phyloP scores from a whole-genome alignment of 2,329 filamentous ascomycete species.

The Penicillium sp. region DNA sequence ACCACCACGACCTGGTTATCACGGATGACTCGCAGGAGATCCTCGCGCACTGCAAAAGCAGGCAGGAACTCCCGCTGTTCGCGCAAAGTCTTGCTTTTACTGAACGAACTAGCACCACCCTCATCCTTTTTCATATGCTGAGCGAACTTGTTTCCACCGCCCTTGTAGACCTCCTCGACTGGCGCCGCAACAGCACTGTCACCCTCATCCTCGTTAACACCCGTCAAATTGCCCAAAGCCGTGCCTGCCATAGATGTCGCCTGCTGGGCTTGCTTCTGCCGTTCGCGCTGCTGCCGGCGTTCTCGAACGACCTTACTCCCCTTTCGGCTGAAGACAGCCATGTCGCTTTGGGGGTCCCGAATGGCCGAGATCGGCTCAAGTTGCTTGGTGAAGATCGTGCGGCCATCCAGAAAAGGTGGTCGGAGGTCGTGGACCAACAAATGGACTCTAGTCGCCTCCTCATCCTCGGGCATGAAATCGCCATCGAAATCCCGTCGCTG shows the following conservation, averaged over 20 bases:
- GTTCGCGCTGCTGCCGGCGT: conserved; percentile 83
- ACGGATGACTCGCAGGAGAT: conserved; percentile 83
- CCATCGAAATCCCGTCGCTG: conserved; percentile 78
- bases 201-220: conserved; percentile 82
- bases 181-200: conserved; percentile 81
- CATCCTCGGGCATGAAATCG: conserved; percentile 80
- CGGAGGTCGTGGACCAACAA: conserved; percentile 89
- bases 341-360: conserved; percentile 90
- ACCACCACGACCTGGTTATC: conserved; percentile 98
- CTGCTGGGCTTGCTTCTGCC: conserved; percentile 90
- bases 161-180: conserved; percentile 67
- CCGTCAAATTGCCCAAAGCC: conserved; percentile 89
- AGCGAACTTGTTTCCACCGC: conserved; percentile 72
- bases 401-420: conserved; percentile 90
- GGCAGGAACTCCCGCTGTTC: conserved; percentile 93
- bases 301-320: conserved; percentile 92
- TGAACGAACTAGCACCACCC: conserved; percentile 82
- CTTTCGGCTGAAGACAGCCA: conserved; percentile 96
- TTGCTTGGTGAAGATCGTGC: conserved; percentile 96
- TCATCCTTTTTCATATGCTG: conserved; percentile 85
- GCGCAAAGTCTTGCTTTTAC: conserved; percentile 80
- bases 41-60: conserved; percentile 93
- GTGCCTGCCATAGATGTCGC: conserved; percentile 92
- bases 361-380: conserved; percentile 92
- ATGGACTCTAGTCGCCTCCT: conserved; percentile 85